phyloP scores from a whole-genome alignment of 768 basidiomycete species.

The Steccherinum ochraceum region DNA sequence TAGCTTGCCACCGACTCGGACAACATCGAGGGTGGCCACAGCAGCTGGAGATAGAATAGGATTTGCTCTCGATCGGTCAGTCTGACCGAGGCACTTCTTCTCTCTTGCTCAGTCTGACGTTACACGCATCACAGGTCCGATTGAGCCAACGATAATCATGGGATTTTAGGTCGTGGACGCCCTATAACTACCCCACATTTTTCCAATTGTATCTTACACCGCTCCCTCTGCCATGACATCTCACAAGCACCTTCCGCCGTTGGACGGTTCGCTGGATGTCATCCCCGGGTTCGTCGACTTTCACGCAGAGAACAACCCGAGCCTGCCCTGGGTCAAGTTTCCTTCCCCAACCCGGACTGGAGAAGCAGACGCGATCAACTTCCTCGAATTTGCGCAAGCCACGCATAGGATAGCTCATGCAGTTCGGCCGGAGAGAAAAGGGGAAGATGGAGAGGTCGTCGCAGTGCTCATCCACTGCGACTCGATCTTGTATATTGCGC shows the following conservation, averaged over 20 bases:
- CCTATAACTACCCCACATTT: no score
- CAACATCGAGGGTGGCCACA: no score
- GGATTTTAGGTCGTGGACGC: no score
- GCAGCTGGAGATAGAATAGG: no score
- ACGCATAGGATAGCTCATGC: constrained; percentile 5
- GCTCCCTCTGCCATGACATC: no score
- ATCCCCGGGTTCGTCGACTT: constrained; percentile 7
- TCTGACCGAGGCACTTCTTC: no score
- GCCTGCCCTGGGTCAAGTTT: constrained; percentile 1
- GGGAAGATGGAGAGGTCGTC: constrained; percentile 1
- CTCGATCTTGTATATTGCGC: background rate
- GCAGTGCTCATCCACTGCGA: constrained; percentile 4
- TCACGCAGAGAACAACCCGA: constrained; percentile 4
- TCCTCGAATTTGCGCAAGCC: background rate
- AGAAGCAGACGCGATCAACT: background rate
- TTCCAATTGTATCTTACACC: no score
- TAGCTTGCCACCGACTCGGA: no score
- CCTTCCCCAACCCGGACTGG: background rate
- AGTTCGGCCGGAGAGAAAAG: background rate
- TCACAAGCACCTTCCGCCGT: background rate
- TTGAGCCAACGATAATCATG: no score
- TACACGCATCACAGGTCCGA: no score
- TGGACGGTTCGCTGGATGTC: constrained; percentile 3
- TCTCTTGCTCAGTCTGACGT: no score
- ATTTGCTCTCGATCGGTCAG: no score